Evolutionary conservation across 169 alveolate species (phyloP), one percentile per base, ranked within the genome.

Genomic region (Cryptosporidium bovis): DNA sequence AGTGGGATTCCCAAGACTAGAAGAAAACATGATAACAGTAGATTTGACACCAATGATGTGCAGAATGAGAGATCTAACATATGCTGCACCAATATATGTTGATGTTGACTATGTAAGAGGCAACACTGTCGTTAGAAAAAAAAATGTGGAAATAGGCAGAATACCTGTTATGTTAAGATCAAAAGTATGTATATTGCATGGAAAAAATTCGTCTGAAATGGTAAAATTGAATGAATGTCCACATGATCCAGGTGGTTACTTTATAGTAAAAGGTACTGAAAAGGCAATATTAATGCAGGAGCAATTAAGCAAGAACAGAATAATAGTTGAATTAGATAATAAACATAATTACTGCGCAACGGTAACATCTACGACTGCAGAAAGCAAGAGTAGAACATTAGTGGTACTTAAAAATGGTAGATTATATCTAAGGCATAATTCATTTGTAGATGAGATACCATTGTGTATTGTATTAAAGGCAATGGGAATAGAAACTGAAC

Each of bases 231-330:
- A 94, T 10, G 98, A 96, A 83, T 95, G 97, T 66, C 96, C 97
- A 2, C 96, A 95, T 83, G 99, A 97, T 82, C 99, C 99, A 8
- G 99, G 99, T 65, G 99, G 99, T 24, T 99, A 98, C 92, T 98
- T 99, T 93, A 97, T 98, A 40, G 97, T 99, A 33, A 96, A 96
- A 91, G 99, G 99, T 13, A 97, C 97, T 2, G 99, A 98, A 91
- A 98, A 98, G 91, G 99, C 95, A 33, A 91, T 98, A 69, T 85
- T 99, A 83, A 98, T 98, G 97, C 99, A 98, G 92, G 99, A 99
- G 90, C 99, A 99, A 90, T 92, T 98, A 71, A 92, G 97, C 29
- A 96, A 97, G 93, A 97, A 98, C 92, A 92, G 99, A 69, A 98
- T 99, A 82, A 98, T 99, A 82, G 99, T 99, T 27, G 99, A 99